Conservation (phyloP, 495 filamentous ascomycete species). For the Hypoxylon fuscum region DNA sequence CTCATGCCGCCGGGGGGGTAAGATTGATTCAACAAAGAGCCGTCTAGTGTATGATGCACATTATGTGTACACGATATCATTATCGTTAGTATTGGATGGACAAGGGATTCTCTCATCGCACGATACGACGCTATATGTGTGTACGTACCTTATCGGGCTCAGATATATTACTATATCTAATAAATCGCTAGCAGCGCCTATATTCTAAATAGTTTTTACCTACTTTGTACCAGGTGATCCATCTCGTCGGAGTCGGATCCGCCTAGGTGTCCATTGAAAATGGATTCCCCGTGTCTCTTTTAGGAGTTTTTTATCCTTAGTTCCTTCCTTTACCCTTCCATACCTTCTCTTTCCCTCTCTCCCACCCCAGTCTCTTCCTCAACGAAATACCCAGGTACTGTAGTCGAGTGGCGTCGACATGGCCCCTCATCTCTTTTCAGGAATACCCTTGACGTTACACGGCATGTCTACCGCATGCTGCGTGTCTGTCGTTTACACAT, state of each 20-base stretch:
- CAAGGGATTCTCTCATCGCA: conserved; percentile 34
- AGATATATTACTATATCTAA: conserved; percentile 21
- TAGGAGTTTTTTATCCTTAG: not conserved
- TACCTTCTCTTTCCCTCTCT: not conserved
- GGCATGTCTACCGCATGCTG: conserved; percentile 36
- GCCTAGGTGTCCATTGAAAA: conserved; percentile 25
- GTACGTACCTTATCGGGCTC: conserved; percentile 21
- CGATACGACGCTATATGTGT: conserved; percentile 24
- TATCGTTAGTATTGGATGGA: conserved; percentile 19
- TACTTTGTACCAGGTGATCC: conserved; percentile 18
- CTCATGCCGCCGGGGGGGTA: conserved; percentile 1
- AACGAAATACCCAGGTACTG: conserved; percentile 15
- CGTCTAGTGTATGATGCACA: conserved; percentile 15
- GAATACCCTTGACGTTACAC: conserved; percentile 42
- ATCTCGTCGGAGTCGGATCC: conserved; percentile 24
- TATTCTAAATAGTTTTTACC: conserved; percentile 18
- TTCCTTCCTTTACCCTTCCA: conserved; percentile 25
- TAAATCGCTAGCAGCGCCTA: conserved; percentile 39
- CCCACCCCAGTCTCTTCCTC: conserved; percentile 4
- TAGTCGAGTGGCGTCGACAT: conserved; percentile 14
- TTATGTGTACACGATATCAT: conserved; percentile 19
- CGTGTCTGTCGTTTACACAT: conserved; percentile 37
- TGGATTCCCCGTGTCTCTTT: conserved; percentile 10
- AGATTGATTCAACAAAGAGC: conserved; percentile 9
- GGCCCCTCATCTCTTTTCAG: conserved; percentile 14